These are phyloP conservation scores for Amphicarpaea edgeworthii DNA, from an alignment of 306 rosid genomes.

Conservation along the genomic window DNA sequence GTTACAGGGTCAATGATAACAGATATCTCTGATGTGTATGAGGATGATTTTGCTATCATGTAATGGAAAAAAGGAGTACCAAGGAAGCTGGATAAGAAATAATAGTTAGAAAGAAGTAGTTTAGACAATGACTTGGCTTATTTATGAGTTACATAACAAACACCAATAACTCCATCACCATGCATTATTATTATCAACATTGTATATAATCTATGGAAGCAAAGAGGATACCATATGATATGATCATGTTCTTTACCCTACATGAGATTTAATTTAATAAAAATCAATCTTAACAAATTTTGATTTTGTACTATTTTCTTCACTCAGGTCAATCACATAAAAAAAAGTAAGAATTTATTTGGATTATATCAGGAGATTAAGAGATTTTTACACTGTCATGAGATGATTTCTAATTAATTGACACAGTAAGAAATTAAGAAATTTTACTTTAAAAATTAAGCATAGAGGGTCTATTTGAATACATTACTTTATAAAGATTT, in stretches of 20 bases:
- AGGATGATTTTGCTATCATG: slow-evolving; percentile 72
- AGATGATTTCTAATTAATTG: not conserved
- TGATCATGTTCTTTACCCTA: not conserved
- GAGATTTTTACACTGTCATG: no score
- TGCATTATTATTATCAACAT: not conserved
- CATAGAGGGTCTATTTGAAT: no score
- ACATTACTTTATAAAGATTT: no score
- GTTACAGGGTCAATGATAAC: slow-evolving; percentile 76
- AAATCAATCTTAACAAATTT: not conserved
- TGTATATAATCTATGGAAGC: not conserved
- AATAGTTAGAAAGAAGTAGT: slow-evolving; percentile 40
- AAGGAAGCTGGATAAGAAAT: slow-evolving; percentile 74
- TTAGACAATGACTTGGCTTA: slow-evolving; percentile 14
- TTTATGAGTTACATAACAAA: not conserved
- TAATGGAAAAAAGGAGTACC: slow-evolving; percentile 95
- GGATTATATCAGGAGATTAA: no score
- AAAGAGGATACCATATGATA: not conserved
- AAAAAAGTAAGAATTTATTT: not conserved
- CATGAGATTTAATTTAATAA: slow-evolving; percentile 23
- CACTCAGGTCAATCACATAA: slow-evolving; percentile 15
- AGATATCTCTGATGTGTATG: slow-evolving; percentile 66
- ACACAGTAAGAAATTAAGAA: not conserved
- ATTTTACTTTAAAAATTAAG: not conserved
- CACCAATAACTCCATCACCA: slow-evolving; percentile 7
- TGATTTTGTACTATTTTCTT: slow-evolving; percentile 10